phyloP scores from a whole-genome alignment of 2,329 filamentous ascomycete species.

The Gliomastix tumulicola region DNA sequence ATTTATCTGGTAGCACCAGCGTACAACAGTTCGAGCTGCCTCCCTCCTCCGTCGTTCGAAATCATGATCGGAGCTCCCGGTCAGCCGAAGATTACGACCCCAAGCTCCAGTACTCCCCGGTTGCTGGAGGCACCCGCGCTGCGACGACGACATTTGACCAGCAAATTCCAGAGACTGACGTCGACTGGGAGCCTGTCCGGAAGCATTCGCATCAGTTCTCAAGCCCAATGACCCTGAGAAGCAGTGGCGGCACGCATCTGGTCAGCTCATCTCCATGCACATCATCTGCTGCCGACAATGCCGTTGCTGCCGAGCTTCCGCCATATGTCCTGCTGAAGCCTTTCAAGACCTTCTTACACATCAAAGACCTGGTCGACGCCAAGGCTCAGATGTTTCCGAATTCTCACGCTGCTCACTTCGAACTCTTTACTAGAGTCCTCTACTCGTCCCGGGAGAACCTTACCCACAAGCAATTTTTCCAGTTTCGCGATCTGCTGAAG shows the following conservation, averaged over 20 bases:
- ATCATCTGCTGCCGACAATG: too few relatives aligned
- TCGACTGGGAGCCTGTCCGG: too few relatives aligned
- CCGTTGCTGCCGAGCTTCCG: not conserved
- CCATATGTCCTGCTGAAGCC: constrained; percentile 7
- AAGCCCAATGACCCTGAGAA: too few relatives aligned
- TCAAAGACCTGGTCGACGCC: constrained; percentile 51
- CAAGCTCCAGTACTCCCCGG: constrained; percentile 24
- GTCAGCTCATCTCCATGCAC: too few relatives aligned
- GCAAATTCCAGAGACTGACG: too few relatives aligned
- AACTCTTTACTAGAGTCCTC: constrained; percentile 56
- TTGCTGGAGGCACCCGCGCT: too few relatives aligned
- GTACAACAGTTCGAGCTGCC: too few relatives aligned
- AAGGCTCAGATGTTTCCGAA: constrained; percentile 22
- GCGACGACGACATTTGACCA: too few relatives aligned
- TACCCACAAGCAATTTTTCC: constrained; percentile 49
- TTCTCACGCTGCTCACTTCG: constrained; percentile 39
- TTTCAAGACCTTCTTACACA: constrained; percentile 50
- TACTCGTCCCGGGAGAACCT: constrained; percentile 47
- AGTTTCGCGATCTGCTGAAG: constrained; percentile 57
- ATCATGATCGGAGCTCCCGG: constrained; percentile 22
- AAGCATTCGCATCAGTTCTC: too few relatives aligned
- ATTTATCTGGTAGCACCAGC: too few relatives aligned
- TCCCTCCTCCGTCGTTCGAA: too few relatives aligned
- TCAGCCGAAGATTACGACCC: constrained; percentile 25
- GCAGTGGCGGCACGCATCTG: too few relatives aligned